Evolutionary conservation across 495 filamentous ascomycete genomes (phyloP), one percentile per base, ranked within the genome.

Genomic region (Penicillium nucicola): DNA sequence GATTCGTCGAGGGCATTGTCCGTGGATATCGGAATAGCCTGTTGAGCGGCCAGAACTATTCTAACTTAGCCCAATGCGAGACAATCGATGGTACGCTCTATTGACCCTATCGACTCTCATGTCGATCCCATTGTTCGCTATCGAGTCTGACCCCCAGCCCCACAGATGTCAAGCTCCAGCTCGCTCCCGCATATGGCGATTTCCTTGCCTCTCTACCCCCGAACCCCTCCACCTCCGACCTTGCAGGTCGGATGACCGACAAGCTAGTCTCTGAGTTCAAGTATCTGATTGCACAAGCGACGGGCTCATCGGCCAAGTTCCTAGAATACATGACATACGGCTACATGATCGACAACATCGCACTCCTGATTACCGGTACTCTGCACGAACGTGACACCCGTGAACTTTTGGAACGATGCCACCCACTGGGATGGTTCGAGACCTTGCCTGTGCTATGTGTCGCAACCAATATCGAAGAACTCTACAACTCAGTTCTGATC

Each of bases 291-390:
- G 90, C 89, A 34, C 95, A 97, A 64, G 85, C 95, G 13, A 87
- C 88, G 5, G 95, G 93, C 6, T 88, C 89, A 0, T 82, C 96
- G 17, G 85, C 91, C 42, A 90, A 88, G 60, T 99, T 99, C 69
- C 85, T 97, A 74, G 89, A 96, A 63, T 99, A 96, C 68, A 75
- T 99, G 47, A 97, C 92, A 10, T 97, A 99, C 62, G 91, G 90
- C 39, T 99, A 99, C 77, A 99, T 99, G 93, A 99, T 99, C 70
- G 93, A 99, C 72, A 99, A 99, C 67, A 90, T 99, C 34, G 95
- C 93, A 20, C 84, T 99, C 18, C 84, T 99, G 59, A 99, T 99
- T 69, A 99, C 93, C 32, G 93, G 95, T 53, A 99, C 95, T 15
- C 81, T 99, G 15, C 93, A 97, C 69, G 95, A 97, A 73, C 84